Conservation (phyloP, 2,329 filamentous ascomycete species). For the Trichoderma afroharzianum region DNA sequence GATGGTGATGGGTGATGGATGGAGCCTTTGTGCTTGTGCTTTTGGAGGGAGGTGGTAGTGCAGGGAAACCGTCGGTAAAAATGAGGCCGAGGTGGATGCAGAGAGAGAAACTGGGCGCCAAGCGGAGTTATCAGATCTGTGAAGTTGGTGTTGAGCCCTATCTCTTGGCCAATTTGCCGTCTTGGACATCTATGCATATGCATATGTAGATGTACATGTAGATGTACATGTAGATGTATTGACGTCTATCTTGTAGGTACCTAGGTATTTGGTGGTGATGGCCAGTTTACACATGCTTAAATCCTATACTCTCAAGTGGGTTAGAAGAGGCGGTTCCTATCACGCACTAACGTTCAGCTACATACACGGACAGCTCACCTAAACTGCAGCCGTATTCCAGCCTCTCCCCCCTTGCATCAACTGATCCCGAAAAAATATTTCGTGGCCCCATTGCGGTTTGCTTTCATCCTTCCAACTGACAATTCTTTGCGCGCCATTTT, state of each 20-base stretch:
- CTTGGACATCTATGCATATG: background rate
- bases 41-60: background rate
- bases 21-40: background rate
- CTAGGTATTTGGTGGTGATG: background rate
- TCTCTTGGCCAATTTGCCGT: background rate
- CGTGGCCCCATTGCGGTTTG: background rate
- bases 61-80: background rate
- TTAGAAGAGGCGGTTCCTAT: too few species aligned
- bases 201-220: background rate
- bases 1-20: background rate
- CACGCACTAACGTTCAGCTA: background rate
- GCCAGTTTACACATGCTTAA: background rate
- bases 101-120: background rate
- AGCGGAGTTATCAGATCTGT: background rate
- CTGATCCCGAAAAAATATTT: background rate
- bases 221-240: background rate
- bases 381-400: background rate
- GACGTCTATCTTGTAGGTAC: too few species aligned
- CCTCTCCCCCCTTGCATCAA: background rate
- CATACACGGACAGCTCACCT: background rate
- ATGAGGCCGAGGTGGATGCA: background rate
- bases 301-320: too few species aligned
- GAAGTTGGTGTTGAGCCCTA: background rate
- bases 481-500: conserved; percentile 12
- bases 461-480: background rate